phyloP scores from a whole-genome alignment of 331 rosid species.

The Malus hybrid region DNA sequence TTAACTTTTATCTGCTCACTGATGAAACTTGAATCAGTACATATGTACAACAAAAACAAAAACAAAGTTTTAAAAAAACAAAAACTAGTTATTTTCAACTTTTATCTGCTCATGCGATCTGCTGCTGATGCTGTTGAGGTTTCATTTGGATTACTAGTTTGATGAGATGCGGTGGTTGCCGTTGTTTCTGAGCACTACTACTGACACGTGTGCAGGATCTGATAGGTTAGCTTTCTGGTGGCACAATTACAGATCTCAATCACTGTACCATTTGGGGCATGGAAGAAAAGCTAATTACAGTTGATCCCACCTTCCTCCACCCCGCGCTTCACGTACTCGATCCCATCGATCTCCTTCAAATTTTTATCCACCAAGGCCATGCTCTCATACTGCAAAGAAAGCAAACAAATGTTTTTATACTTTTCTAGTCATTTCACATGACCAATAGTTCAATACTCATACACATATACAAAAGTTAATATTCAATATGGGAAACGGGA shows the following conservation, averaged over 20 bases:
- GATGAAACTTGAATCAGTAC: background rate
- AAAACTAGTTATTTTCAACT: too few species aligned
- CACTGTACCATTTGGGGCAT: conserved; percentile 87
- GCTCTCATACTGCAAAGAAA: conserved; percentile 63
- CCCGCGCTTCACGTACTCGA: conserved; percentile 35
- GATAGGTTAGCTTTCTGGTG: conserved; percentile 29
- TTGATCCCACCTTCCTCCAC: conserved; percentile 75
- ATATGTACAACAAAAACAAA: too few species aligned
- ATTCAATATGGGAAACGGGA: too few species aligned
- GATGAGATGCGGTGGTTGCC: conserved; percentile 21
- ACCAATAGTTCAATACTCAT: background rate
- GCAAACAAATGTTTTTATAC: background rate
- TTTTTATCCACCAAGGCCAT: conserved; percentile 69
- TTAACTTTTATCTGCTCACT: background rate
- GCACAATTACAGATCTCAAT: conserved; percentile 91
- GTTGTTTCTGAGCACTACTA: conserved; percentile 26
- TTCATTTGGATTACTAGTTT: conserved; percentile 31
- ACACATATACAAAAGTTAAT: too few species aligned
- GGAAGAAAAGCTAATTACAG: conserved; percentile 78
- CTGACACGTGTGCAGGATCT: conserved; percentile 45
- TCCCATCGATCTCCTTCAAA: conserved; percentile 57
- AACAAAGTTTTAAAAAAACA: too few species aligned
- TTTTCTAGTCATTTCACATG: background rate
- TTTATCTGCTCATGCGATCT: background rate
- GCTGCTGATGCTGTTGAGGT: conserved; percentile 15